These are phyloP conservation scores for Globisporangium iwayamae DNA, from an alignment of 352 stramenopile genomes.

Conservation along the genomic window DNA sequence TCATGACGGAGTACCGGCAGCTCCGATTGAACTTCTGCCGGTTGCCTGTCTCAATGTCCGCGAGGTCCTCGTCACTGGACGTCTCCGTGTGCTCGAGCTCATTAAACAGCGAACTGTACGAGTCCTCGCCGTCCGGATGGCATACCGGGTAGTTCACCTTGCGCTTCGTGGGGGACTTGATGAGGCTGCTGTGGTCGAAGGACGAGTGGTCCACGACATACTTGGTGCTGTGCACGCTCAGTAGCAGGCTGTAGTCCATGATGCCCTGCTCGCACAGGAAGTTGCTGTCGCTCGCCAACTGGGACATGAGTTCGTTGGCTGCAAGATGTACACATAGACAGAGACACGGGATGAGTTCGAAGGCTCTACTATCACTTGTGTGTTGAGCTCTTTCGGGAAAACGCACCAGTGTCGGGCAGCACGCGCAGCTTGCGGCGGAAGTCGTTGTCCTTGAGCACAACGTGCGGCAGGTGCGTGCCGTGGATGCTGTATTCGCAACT, in stretches of 20 bases:
- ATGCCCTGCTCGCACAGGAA: constrained; percentile 80
- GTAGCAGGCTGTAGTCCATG: constrained; percentile 87
- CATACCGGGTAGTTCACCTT: constrained; percentile 73
- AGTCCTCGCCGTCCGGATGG: constrained; percentile 48
- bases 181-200: constrained; percentile 30
- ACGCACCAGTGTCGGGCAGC: constrained; percentile 43
- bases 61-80: constrained; percentile 51
- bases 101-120: constrained; percentile 33
- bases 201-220: constrained; percentile 73
- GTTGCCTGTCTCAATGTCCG: constrained; percentile 51
- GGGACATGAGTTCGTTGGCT: constrained; percentile 54
- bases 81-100: constrained; percentile 33
- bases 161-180: constrained; percentile 58
- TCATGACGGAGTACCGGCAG: constrained; percentile 67
- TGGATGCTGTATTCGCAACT: constrained; percentile 78
- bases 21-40: constrained; percentile 53
- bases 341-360: constrained; percentile 10
- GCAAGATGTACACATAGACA: not conserved
- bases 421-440: constrained; percentile 83
- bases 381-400: too few relatives aligned
- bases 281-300: constrained; percentile 67
- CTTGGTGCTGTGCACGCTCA: constrained; percentile 85
- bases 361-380: not conserved
- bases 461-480: constrained; percentile 70
- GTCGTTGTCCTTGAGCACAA: constrained; percentile 85